A percentile compares a stretch with the other conserved stretches of the same genome.
phyloP scores from a whole-genome alignment of 2,329 filamentous ascomycete species.

The Fusarium citri region DNA sequence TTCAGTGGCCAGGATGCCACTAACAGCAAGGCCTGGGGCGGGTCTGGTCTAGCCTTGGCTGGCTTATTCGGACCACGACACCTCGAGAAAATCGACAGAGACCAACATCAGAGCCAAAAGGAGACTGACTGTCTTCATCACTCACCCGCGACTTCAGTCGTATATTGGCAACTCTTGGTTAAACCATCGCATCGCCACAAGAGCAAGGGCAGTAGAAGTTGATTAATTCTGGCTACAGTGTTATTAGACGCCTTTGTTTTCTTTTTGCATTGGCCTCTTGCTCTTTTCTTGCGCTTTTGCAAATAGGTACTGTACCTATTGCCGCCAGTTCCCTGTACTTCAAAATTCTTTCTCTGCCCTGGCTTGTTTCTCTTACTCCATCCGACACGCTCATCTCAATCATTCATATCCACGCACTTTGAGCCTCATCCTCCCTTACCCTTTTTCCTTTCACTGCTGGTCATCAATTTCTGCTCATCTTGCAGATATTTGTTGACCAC shows the following conservation, averaged over 20 bases:
- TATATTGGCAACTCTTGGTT: slow-evolving; percentile 29
- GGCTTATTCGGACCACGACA: slow-evolving; percentile 57
- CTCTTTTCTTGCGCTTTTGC: slow-evolving; percentile 28
- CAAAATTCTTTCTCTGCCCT: slow-evolving; percentile 49
- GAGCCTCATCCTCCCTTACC: slow-evolving; percentile 32
- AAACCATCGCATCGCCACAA: slow-evolving; percentile 19
- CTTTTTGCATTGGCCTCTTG: slow-evolving; percentile 17
- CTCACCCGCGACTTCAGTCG: slow-evolving; percentile 39
- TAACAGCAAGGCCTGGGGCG: slow-evolving; percentile 38
- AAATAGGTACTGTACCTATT: slow-evolving; percentile 21
- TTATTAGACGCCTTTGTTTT: slow-evolving; percentile 26
- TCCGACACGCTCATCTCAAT: slow-evolving; percentile 48
- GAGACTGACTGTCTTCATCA: slow-evolving; percentile 47
- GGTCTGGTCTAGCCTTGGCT: slow-evolving; percentile 36
- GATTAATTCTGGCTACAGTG: slow-evolving; percentile 1
- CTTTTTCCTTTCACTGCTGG: not conserved
- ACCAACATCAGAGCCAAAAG: slow-evolving; percentile 51
- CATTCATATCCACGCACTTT: slow-evolving; percentile 41
- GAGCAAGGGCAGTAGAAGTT: not conserved
- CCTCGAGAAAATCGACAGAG: slow-evolving; percentile 53
- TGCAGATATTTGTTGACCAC: slow-evolving; percentile 19
- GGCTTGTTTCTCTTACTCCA: slow-evolving; percentile 47
- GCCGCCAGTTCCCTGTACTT: slow-evolving; percentile 45
- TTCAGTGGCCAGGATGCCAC: slow-evolving; percentile 38
- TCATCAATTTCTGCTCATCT: slow-evolving; percentile 21